Conservation (phyloP, 2,329 filamentous ascomycete species). For the Lecanoromycetidae sp. region DNA sequence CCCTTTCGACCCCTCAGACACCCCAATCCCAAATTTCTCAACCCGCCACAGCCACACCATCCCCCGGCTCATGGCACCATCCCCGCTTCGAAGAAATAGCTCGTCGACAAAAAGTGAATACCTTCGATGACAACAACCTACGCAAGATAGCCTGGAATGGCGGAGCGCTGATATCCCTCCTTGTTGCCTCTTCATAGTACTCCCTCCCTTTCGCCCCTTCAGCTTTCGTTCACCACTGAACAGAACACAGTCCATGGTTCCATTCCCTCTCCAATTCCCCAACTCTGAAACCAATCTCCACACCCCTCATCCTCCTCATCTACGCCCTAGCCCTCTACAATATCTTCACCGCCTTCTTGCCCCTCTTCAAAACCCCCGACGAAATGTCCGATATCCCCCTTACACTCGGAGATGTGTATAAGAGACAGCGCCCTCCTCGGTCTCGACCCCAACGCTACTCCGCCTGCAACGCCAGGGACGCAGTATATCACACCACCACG, state of each 20-base stretch:
- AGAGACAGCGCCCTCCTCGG: constrained; percentile 80
- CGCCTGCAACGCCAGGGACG: constrained; percentile 53
- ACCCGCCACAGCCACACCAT: constrained; percentile 22
- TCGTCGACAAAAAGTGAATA: constrained; percentile 62
- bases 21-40: constrained; percentile 23
- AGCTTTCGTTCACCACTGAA: background rate
- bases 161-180: constrained; percentile 40
- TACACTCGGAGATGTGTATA: too few species aligned
- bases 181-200: constrained; percentile 24
- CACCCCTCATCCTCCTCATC: constrained; percentile 26
- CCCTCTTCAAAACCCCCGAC: constrained; percentile 61
- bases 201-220: background rate
- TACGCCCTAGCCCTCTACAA: constrained; percentile 56
- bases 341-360: constrained; percentile 56
- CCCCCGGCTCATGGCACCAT: constrained; percentile 76
- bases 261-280: background rate
- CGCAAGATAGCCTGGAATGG: constrained; percentile 58
- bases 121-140: constrained; percentile 67
- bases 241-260: background rate
- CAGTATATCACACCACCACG: constrained; percentile 76
- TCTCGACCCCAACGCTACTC: constrained; percentile 52
- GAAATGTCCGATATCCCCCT: constrained; percentile 79
- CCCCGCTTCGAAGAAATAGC: constrained; percentile 81
- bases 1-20: constrained; percentile 30
- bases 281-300: background rate